Base-by-base conservation (phyloP, 164 flowering plant species). In the Chloranthus sessilifolius region DNA sequence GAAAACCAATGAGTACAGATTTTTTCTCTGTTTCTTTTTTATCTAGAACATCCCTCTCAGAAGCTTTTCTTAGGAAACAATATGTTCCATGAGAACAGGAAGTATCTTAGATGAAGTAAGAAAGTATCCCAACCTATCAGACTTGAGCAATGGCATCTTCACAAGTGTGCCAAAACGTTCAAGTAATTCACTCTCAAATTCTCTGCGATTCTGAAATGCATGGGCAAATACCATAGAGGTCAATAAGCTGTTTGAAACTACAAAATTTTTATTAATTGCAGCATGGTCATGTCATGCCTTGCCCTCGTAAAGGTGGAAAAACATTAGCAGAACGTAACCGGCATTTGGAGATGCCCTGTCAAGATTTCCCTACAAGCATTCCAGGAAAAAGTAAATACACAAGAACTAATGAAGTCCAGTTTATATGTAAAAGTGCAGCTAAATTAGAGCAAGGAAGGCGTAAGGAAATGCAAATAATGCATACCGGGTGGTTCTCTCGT, bases 401-500 rank as follows among this genome's bases (percentile, higher is more conserved):
- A 50, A 45, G 47, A 30, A 33, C 24, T 37, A 14, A 8, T 34
- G n/a, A 24, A 23, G 7, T 23, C 43, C 15, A 35, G 14, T 14
- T 27, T 17, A 28, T 25, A n/a, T 25, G 31, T 36, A 21, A 46
- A 40, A 46, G 15, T 23, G 41, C n/a, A n/a, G 28, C 21, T 7
- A 6, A 47, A 44, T n/a, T n/a, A n/a, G n/a, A n/a, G n/a, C n/a
- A n/a, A n/a, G n/a, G n/a, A n/a, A 33, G 17, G 4, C 25, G 28
- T 19, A 35, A 11, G n/a, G 29, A 11, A n/a, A 25, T 16, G 3
- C 10, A 19, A 16, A 52, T 19, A 28, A 39, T 7, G 19, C 11
- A 26, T 79, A 94, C 99, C 67, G 99, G 99, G 62, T 94, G 99
- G 69, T 94, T 89, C 48, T 51, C 88, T 58, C 99, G 77, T 25